These are phyloP conservation scores for Sicyos edulis DNA, from an alignment of 306 rosid genomes.

Conservation along the genomic window DNA sequence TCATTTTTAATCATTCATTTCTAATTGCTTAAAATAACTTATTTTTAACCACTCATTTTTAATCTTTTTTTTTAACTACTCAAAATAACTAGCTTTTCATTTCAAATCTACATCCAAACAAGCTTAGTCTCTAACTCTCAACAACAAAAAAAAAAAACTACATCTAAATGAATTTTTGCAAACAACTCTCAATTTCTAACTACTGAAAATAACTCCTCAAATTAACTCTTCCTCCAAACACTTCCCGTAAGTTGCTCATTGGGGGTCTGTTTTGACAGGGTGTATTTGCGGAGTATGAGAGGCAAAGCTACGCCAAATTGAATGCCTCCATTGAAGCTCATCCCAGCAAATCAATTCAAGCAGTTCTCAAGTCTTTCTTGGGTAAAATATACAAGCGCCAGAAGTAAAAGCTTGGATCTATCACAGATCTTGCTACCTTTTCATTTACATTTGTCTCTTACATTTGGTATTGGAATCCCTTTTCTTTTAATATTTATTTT, in stretches of 20 bases:
- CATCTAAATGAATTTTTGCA: too few species aligned
- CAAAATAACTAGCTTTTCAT: too few species aligned
- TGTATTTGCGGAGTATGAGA: conserved; percentile 68
- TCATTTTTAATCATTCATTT: too few species aligned
- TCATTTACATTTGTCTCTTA: not conserved
- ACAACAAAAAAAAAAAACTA: too few species aligned
- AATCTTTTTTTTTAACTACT: too few species aligned
- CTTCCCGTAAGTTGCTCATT: not conserved
- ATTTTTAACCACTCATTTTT: too few species aligned
- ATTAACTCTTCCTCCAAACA: too few species aligned
- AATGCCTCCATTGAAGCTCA: conserved; percentile 69
- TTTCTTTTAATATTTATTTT: not conserved
- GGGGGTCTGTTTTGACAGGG: conserved; percentile 32
- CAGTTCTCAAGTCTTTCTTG: conserved; percentile 79
- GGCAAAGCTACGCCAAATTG: conserved; percentile 54
- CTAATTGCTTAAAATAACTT: too few species aligned
- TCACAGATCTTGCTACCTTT: not conserved
- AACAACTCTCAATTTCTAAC: too few species aligned
- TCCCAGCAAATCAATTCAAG: conserved; percentile 68
- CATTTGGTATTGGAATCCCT: not conserved
- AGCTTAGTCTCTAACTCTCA: too few species aligned
- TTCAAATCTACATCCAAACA: too few species aligned
- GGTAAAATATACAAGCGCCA: conserved; percentile 86
- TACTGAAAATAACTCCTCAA: too few species aligned
- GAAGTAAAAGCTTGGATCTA: conserved; percentile 31